Conservation (phyloP, 495 filamentous ascomycete species). For the Endocarpon pusillum region DNA sequence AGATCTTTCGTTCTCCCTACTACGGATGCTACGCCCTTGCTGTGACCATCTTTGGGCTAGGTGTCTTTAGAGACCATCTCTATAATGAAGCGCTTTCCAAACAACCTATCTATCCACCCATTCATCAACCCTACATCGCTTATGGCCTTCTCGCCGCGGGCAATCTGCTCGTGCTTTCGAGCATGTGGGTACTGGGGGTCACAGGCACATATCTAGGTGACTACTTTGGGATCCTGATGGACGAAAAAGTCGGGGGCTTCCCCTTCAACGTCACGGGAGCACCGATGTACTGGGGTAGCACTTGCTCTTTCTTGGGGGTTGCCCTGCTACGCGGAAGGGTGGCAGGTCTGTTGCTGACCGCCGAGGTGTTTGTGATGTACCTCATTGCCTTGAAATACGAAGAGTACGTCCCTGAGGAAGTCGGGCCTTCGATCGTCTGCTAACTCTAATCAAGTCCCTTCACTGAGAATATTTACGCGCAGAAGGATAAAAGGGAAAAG, state of each 20-base stretch:
- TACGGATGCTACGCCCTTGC: conserved; percentile 83
- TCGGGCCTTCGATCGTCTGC: conserved; percentile 8
- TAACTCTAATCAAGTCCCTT: conserved; percentile 47
- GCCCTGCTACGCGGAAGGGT: conserved; percentile 83
- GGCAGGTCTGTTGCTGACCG: conserved; percentile 64
- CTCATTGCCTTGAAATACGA: conserved; percentile 73
- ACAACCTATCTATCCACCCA: conserved; percentile 26
- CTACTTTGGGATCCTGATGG: conserved; percentile 98
- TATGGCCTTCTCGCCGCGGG: conserved; percentile 54
- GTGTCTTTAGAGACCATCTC: conserved; percentile 66
- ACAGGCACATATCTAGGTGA: conserved; percentile 96
- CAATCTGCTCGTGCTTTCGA: conserved; percentile 71
- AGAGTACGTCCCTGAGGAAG: conserved; percentile 40
- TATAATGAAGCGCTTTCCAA: conserved; percentile 29
- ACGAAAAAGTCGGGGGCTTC: conserved; percentile 78
- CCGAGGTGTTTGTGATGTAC: conserved; percentile 62
- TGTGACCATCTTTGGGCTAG: conserved; percentile 72
- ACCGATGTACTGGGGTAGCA: conserved; percentile 94
- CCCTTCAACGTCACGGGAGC: conserved; percentile 86
- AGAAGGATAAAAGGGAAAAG: conserved; percentile 43
- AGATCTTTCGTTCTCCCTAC: conserved; percentile 67
- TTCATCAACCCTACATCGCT: conserved; percentile 58
- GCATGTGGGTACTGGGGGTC: conserved; percentile 83
- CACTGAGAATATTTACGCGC: conserved; percentile 82
- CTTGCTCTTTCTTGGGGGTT: conserved; percentile 77